A percentile compares a stretch with the other conserved stretches of the same genome.
These are phyloP conservation scores for Nasturtium officinale DNA, from an alignment of 345 rosid species.

Conservation along the genomic window DNA sequence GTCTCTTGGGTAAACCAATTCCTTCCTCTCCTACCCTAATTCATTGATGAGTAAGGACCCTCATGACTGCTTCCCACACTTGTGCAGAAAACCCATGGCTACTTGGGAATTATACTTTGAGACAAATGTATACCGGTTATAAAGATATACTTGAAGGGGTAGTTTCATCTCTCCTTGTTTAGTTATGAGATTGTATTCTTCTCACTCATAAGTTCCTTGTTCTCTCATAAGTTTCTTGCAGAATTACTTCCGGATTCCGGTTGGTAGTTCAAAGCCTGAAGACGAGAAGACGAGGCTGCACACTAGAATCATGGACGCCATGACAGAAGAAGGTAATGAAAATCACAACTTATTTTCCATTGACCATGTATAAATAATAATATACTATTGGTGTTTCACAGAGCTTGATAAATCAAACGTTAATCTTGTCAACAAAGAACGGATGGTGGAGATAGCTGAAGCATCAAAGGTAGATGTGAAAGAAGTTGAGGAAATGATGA, in stretches of 20 bases:
- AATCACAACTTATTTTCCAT: too few species aligned
- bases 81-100: too few species aligned
- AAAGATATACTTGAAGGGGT: too few species aligned
- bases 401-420: not conserved
- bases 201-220: not conserved
- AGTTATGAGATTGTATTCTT: too few species aligned
- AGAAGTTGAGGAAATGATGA: not conserved
- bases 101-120: not conserved
- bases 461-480: not conserved
- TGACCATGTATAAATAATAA: not conserved
- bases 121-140: not conserved
- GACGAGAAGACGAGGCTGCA: not conserved
- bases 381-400: not conserved
- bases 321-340: not conserved
- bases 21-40: too few species aligned
- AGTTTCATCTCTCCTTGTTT: too few species aligned
- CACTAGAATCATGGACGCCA: not conserved
- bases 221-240: not conserved
- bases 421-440: not conserved
- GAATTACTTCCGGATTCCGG: too few species aligned
- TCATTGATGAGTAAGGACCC: too few species aligned
- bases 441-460: not conserved
- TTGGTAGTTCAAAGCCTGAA: too few species aligned
- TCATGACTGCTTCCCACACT: not conserved
- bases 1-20: too few species aligned